Percentiles rank a stretch among this genome's conserved stretches.
Conservation (phyloP, 352 stramenopile genomes). For the Phytophthora tubulina region DNA sequence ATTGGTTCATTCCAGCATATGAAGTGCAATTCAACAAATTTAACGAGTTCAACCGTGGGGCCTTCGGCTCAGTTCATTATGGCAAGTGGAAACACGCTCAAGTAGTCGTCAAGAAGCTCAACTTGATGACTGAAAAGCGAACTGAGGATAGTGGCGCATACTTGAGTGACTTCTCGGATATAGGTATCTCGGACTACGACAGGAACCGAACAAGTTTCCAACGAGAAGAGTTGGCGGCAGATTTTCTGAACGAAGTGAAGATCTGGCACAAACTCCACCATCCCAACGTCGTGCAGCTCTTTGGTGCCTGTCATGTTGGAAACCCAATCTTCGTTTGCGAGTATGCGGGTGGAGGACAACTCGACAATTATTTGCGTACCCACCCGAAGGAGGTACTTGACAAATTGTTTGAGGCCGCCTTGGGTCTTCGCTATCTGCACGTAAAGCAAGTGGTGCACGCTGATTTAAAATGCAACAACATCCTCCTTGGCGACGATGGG, state of each 20-base stretch:
- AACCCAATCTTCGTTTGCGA: slow-evolving; percentile 35
- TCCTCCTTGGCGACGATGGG: slow-evolving; percentile 25
- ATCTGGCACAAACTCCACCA: slow-evolving; percentile 36
- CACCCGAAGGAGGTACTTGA: slow-evolving; percentile 13
- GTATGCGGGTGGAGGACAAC: slow-evolving; percentile 17
- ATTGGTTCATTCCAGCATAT: slow-evolving; percentile 38
- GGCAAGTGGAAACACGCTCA: slow-evolving; percentile 22
- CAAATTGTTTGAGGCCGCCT: slow-evolving; percentile 28
- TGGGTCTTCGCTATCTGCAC: slow-evolving; percentile 33
- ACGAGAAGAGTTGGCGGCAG: background rate
- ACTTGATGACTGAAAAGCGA: background rate
- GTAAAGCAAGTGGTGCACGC: slow-evolving; percentile 30
- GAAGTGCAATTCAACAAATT: slow-evolving; percentile 40
- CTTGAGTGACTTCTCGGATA: background rate
- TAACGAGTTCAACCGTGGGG: slow-evolving; percentile 28
- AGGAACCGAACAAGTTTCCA: background rate
- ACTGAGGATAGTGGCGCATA: background rate
- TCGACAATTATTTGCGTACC: slow-evolving; percentile 20
- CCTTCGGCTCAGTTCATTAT: slow-evolving; percentile 27
- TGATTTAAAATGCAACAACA: slow-evolving; percentile 41
- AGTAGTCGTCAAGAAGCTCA: slow-evolving; percentile 36
- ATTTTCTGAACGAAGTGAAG: slow-evolving; percentile 27
- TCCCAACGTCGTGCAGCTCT: slow-evolving; percentile 32
- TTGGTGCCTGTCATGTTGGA: slow-evolving; percentile 29
- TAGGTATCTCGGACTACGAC: background rate